These are phyloP conservation scores for Chlorella sp. DNA, from an alignment of 139 green algal species.

Conservation along the genomic window DNA sequence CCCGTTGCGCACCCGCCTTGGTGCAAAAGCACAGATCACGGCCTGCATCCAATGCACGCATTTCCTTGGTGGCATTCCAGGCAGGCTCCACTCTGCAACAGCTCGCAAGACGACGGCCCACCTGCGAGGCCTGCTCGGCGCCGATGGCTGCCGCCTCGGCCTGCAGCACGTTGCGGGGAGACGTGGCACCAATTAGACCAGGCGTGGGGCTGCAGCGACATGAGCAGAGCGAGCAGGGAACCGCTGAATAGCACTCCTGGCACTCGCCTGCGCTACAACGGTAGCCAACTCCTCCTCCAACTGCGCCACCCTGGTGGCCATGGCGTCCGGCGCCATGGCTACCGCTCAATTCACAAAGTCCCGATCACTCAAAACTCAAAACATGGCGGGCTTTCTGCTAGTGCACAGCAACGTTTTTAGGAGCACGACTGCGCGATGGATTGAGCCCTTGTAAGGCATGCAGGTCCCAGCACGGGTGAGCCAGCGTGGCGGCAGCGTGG, in stretches of 20 bases:
- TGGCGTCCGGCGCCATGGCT: constrained; percentile 20
- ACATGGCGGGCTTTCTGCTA: background rate
- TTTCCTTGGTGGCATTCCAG: background rate
- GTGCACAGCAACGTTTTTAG: background rate
- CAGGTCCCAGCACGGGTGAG: too few species aligned
- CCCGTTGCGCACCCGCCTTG: background rate
- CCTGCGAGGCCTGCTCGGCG: constrained; percentile 55
- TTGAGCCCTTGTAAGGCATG: too few species aligned
- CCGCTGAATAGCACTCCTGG: background rate
- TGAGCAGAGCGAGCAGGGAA: too few species aligned
- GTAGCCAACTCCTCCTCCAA: constrained; percentile 35
- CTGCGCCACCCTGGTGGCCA: constrained; percentile 9
- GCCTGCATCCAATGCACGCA: background rate
- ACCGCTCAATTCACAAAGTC: background rate
- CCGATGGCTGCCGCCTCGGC: constrained; percentile 54
- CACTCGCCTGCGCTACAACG: constrained; percentile 1
- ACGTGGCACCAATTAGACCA: background rate
- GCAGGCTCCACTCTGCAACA: background rate
- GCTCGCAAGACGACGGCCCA: background rate
- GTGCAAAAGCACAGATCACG: background rate
- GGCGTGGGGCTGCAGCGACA: too few species aligned
- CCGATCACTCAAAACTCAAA: background rate
- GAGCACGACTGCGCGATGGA: background rate
- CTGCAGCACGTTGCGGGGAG: constrained; percentile 1
- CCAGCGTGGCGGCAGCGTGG: too few species aligned